A percentile compares a stretch with the other conserved stretches of the same genome.
These are phyloP conservation scores for Pythium brachiatum DNA, from an alignment of 352 stramenopile species.

Conservation along the genomic window DNA sequence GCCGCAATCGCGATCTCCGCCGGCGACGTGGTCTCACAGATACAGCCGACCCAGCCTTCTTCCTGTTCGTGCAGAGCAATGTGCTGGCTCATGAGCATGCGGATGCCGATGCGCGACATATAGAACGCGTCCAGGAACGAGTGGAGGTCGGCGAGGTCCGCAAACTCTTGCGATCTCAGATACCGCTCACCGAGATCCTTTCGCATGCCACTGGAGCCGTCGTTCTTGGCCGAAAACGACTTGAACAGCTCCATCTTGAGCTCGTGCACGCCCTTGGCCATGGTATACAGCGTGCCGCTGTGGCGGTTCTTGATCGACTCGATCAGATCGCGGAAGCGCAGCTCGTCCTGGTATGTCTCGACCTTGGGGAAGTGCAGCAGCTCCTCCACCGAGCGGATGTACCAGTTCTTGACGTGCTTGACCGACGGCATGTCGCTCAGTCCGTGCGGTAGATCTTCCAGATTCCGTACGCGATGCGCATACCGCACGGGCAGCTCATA, in stretches of 20 bases:
- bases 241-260: constrained; percentile 90
- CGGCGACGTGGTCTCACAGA: constrained; percentile 95
- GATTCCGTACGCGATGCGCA: constrained; percentile 93
- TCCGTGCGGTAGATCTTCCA: constrained; percentile 94
- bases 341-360: constrained; percentile 85
- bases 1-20: constrained; percentile 95
- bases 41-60: constrained; percentile 89
- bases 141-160: constrained; percentile 94
- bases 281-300: constrained; percentile 98
- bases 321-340: constrained; percentile 92
- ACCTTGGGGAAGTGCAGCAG: constrained; percentile 86
- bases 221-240: constrained; percentile 54
- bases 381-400: constrained; percentile 96
- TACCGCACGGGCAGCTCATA: constrained; percentile 98
- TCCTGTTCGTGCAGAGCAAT: constrained; percentile 94
- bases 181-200: constrained; percentile 71
- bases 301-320: constrained; percentile 97
- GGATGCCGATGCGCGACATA: constrained; percentile 99
- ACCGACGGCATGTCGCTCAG: constrained; percentile 94
- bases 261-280: constrained; percentile 98
- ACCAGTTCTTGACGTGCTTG: constrained; percentile 95
- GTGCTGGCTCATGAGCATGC: constrained; percentile 99
- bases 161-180: constrained; percentile 76
- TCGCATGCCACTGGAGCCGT: constrained; percentile 21
- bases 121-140: constrained; percentile 99